Evolutionary conservation across 257 asterid genomes (phyloP).

Genomic region (Petunia axillaris): DNA sequence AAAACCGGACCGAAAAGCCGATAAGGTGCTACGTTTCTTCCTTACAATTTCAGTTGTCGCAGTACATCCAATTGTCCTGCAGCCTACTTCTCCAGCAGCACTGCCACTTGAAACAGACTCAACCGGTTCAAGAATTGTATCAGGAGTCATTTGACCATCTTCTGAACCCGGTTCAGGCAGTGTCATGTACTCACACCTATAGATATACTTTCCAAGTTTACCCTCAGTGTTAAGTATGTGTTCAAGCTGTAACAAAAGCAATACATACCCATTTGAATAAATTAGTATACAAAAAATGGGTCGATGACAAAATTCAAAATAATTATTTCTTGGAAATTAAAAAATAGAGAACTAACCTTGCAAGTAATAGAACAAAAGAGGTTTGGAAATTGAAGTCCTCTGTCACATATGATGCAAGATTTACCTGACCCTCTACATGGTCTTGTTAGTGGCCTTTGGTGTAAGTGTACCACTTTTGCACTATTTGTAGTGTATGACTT

Average conservation of each 20-base stretch:
- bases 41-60: conserved; percentile 57
- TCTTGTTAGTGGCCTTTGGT: conserved; percentile 53
- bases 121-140: conserved; percentile 59
- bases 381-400: conserved; percentile 50
- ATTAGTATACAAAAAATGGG: conserved; percentile 25
- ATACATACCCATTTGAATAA: conserved; percentile 28
- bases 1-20: conserved; percentile 32
- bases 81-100: conserved; percentile 36
- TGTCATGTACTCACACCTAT: conserved; percentile 42
- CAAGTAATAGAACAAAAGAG: conserved; percentile 71
- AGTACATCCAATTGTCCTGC: conserved; percentile 44
- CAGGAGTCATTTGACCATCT: conserved; percentile 70
- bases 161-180: conserved; percentile 59
- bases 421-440: conserved; percentile 46
- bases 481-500: conserved; percentile 58
- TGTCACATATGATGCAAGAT: conserved; percentile 52
- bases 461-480: conserved; percentile 61
- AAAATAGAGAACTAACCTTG: conserved; percentile 57
- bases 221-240: conserved; percentile 44
- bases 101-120: conserved; percentile 57
- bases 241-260: conserved; percentile 48
- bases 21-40: conserved; percentile 54
- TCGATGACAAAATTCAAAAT: conserved; percentile 14
- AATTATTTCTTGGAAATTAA: not conserved
- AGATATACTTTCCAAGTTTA: conserved; percentile 43